Evolutionary conservation across 805 yeast genomes (phyloP), one percentile per base, ranked within the genome.

Genomic region (Tetrapisispora fleetii): DNA sequence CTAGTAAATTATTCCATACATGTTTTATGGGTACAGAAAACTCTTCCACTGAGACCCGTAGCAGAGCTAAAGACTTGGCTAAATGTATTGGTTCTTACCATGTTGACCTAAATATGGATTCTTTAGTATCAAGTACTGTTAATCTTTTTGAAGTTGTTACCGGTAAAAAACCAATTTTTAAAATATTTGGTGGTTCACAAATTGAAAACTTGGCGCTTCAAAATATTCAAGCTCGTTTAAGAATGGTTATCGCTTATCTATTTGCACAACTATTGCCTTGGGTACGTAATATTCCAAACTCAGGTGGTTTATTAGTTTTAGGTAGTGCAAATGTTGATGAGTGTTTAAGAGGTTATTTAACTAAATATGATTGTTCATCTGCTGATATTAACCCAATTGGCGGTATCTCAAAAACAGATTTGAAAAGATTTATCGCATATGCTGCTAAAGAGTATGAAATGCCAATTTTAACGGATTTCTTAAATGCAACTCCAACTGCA

Each of bases 361-460:
- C 99, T 10, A 93, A 93, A 64, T 93, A 93, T 67, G 99, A 93
- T 66, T 89, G 97, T 66, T 90, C 98, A 3, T 82, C 95, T 17
- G 99, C 99, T 1, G 99, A 93, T 69, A 79, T 93, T 51, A 93
- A 93, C 63, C 99, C 99, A 27, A 95, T 93, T 56, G 99, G 99
- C n/a, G 96, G 97, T 35, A 87, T 93, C 40, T 91, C 99, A 16
- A 93, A 93, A 64, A 88, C 89, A 0, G 99, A 95, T 62, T 71
- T 93, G 63, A 89, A 87, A 63, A 73, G 77, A 46, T 93, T 95
- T 59, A 93, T 93, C 46, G 78, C 73, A 2, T 93, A 88, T 78
- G 88, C 97, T 0, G 74, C 79, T 32, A 63, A 59, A 7, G 72
- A 77, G 48, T 91, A 84, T 62, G 75, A 85, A 1, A 63, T 91